Conservation (phyloP, 306 rosid species). For the Pachyrhizus erosus region DNA sequence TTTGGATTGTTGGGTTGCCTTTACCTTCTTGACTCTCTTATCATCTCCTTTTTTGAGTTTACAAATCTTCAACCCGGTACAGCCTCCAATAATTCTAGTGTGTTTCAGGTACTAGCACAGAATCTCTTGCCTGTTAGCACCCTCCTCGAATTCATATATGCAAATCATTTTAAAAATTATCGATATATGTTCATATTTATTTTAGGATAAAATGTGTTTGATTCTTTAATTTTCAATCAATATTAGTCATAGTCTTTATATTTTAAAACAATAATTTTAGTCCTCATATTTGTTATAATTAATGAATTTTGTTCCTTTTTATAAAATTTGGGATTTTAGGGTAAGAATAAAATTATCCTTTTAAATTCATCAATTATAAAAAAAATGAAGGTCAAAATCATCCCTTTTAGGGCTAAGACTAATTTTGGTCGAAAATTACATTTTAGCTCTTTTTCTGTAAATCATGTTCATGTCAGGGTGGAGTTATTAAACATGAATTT, state of each 20-base stretch:
- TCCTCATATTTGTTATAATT: no score
- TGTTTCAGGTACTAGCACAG: slow-evolving; percentile 56
- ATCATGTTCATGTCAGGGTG: slow-evolving; percentile 11
- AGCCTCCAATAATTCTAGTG: slow-evolving; percentile 49
- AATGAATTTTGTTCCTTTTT: background rate
- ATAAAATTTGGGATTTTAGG: background rate
- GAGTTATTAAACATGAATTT: background rate
- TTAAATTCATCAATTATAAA: no score
- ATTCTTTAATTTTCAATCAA: no score
- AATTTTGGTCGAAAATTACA: no score
- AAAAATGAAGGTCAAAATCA: background rate
- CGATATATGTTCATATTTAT: background rate
- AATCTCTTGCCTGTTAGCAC: background rate
- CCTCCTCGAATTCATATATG: background rate
- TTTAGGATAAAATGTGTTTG: no score
- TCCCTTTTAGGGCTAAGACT: background rate
- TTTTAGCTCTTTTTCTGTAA: background rate
- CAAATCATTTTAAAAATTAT: background rate
- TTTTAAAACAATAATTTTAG: no score
- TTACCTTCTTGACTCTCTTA: slow-evolving; percentile 74
- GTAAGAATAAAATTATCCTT: no score
- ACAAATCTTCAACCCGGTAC: slow-evolving; percentile 50
- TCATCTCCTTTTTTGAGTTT: slow-evolving; percentile 69
- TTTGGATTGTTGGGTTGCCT: slow-evolving; percentile 69
- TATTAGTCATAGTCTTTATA: no score